A percentile compares a stretch with the other conserved stretches of the same genome.
Evolutionary conservation across 257 asterid species (phyloP).

Genomic region (Lavandula angustifolia): DNA sequence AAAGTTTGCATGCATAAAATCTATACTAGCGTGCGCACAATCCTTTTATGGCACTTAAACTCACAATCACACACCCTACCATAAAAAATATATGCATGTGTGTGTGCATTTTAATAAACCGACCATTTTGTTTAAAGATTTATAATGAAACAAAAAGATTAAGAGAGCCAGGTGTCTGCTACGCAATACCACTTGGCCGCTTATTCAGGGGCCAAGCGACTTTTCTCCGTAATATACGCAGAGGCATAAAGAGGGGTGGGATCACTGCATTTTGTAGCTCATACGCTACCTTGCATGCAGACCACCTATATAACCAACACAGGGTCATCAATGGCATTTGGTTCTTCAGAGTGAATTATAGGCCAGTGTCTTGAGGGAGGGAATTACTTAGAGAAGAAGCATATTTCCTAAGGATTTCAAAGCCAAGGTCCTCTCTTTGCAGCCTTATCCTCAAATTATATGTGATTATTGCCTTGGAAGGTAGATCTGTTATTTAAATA

Average conservation of each 20-base stretch:
- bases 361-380: conserved; percentile 6
- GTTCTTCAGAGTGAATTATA: conserved; percentile 13
- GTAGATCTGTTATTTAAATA: conserved; percentile 24
- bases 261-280: conserved; percentile 30
- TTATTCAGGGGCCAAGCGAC: conserved; percentile 22
- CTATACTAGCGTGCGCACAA: conserved; percentile 11
- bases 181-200: conserved; percentile 23
- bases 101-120: background rate
- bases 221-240: conserved; percentile 18
- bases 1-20: conserved; percentile 27
- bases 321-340: background rate
- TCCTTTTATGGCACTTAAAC: conserved; percentile 18
- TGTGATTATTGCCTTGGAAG: conserved; percentile 23
- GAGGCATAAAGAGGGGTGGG: background rate
- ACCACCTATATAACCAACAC: conserved; percentile 23
- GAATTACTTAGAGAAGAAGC: conserved; percentile 17
- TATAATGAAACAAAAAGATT: conserved; percentile 15
- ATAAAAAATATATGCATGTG: background rate
- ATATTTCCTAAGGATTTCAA: conserved; percentile 19
- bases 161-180: conserved; percentile 25
- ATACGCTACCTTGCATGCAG: conserved; percentile 29
- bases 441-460: conserved; percentile 16
- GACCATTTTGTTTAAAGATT: background rate
- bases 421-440: conserved; percentile 17
- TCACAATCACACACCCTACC: background rate